Percentiles rank a stretch among this genome's conserved stretches.
Evolutionary conservation across 1,284 basidiomycete species (phyloP).

Genomic region (Cryptococcus amylolentus): DNA sequence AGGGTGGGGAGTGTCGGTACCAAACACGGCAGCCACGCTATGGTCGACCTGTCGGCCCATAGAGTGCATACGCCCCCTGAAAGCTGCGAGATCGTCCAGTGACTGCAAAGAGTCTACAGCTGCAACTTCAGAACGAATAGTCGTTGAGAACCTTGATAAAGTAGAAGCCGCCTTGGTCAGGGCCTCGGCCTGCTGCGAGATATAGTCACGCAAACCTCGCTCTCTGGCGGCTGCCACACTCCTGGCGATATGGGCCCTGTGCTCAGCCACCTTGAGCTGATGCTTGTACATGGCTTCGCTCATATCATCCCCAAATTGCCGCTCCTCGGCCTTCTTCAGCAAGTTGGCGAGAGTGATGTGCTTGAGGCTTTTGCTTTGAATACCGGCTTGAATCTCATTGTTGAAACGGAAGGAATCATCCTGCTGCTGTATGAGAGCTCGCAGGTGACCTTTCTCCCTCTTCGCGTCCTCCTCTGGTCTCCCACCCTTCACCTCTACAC

Average conservation of each 20-base stretch:
- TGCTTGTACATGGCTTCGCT: constrained; percentile 44
- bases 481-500: constrained; percentile 55
- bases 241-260: constrained; percentile 57
- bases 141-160: constrained; percentile 11
- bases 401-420: constrained; percentile 63
- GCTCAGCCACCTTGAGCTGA: constrained; percentile 10
- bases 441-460: constrained; percentile 69
- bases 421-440: constrained; percentile 65
- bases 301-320: constrained; percentile 59
- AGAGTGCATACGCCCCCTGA: constrained; percentile 12
- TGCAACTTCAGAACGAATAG: constrained; percentile 7
- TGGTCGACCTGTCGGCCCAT: constrained; percentile 11
- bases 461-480: constrained; percentile 41
- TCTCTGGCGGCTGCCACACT: constrained; percentile 67
- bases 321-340: constrained; percentile 72
- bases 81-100: not conserved
- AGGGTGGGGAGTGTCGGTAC: constrained; percentile 1
- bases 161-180: constrained; percentile 52
- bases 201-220: constrained; percentile 62
- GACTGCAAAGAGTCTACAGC: not conserved
- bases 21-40: constrained; percentile 13
- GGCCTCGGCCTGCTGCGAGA: constrained; percentile 64
- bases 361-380: constrained; percentile 70
- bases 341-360: constrained; percentile 76
- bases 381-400: constrained; percentile 59